Base-by-base conservation (phyloP, 2,329 filamentous ascomycete genomes). In the Aureobasidium leucospermi region DNA sequence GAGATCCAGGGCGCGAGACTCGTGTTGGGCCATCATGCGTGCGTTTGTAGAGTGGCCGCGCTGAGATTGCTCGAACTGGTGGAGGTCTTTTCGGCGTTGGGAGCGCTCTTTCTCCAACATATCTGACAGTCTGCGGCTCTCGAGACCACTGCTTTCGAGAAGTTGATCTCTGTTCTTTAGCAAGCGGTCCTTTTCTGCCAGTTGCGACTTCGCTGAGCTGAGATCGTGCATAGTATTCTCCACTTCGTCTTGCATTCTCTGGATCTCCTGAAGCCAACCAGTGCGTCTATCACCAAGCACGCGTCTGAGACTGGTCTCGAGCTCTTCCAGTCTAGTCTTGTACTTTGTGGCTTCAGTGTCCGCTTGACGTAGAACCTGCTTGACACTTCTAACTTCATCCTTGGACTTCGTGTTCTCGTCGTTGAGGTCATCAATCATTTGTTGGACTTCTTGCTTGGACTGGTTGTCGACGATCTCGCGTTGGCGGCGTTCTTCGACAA, bases 391-490 rank as follows among this genome's bases (percentile, higher is more conserved):
- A 29, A 86, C 83, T 69, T 97, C 94, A 63, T 97, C 94, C 76
- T 94, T 96, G 63, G 90, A 85, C 31, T 82, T 80, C 5, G 87
- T 87, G 28, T 86, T 83, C 73, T 97, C 92, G 42, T 85, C 81
- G 70, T 96, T 97, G 65, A 97, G 86, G 64, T 96, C 90, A 68
- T 95, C 93, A 69, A 97, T 85, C 64, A 96, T 85, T 72, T 93
- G 89, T 75, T 97, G 92, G 55, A 96, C 89, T 70, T 97, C 93
- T 70, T 96, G 89, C 77, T 97, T 96, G 75, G 96, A 92, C 68
- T 89, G 86, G 69, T 85, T 88, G 48, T 90, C 90, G 58, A 96
- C 83, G 51, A 92, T 83, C 71, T 97, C 93, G 46, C 90, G 84
- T 74, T 97, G 93, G 65, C 88, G 83, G 59, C 92, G 81, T 75